These are phyloP conservation scores for Phytophthora hybrid DNA, from an alignment of 352 stramenopile genomes.

Conservation along the genomic window DNA sequence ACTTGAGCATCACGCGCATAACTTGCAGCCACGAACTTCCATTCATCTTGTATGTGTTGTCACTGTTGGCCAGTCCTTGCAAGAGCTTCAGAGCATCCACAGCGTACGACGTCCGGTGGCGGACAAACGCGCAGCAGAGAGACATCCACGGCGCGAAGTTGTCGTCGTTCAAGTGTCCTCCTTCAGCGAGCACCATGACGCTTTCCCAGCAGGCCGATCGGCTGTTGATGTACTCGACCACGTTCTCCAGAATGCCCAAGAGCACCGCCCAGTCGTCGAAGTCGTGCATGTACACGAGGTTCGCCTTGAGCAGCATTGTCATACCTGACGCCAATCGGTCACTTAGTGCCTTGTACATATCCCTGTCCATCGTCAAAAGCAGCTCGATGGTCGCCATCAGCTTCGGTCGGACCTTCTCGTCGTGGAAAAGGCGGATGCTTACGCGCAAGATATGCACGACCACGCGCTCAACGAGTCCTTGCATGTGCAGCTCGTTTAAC, in stretches of 20 bases:
- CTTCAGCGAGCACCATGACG: slow-evolving; percentile 73
- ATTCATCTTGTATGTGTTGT: slow-evolving; percentile 80
- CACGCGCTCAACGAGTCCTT: slow-evolving; percentile 82
- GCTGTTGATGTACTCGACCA: slow-evolving; percentile 83
- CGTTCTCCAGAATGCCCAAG: slow-evolving; percentile 76
- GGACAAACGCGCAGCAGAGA: slow-evolving; percentile 81
- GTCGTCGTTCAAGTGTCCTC: slow-evolving; percentile 76
- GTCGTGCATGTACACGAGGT: slow-evolving; percentile 90
- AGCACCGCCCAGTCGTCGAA: slow-evolving; percentile 85
- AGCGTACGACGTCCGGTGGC: slow-evolving; percentile 78
- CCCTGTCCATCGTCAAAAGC: slow-evolving; percentile 79
- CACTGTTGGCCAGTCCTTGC: slow-evolving; percentile 76
- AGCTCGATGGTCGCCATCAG: slow-evolving; percentile 84
- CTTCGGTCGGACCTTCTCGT: slow-evolving; percentile 82
- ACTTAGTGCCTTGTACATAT: slow-evolving; percentile 84
- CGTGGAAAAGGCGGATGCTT: slow-evolving; percentile 88
- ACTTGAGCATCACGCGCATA: slow-evolving; percentile 89
- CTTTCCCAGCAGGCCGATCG: slow-evolving; percentile 81
- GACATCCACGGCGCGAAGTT: slow-evolving; percentile 88
- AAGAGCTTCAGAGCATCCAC: slow-evolving; percentile 80
- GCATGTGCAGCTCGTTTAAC: slow-evolving; percentile 78
- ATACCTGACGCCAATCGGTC: slow-evolving; percentile 83
- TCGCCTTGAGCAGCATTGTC: slow-evolving; percentile 88
- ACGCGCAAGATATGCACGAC: slow-evolving; percentile 89
- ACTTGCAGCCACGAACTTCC: slow-evolving; percentile 81